A percentile compares a stretch with the other conserved stretches of the same genome.
Conservation (phyloP, 306 rosid genomes). For the Quercus parvula region DNA sequence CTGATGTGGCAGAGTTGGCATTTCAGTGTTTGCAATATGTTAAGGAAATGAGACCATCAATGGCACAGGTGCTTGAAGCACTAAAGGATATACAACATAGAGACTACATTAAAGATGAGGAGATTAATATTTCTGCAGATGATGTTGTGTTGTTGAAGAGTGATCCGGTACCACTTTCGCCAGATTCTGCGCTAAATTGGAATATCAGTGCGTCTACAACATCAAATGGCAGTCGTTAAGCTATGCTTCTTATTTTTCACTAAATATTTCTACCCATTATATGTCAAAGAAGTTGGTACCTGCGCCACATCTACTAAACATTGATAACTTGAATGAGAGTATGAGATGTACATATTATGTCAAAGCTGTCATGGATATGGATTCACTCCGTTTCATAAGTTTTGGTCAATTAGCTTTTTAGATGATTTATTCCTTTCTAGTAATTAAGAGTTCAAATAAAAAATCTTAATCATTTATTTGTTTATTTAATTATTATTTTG, state of each 20-base stretch:
- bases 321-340: conserved; percentile 4
- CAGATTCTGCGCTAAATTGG: conserved; percentile 35
- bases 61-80: conserved; percentile 50
- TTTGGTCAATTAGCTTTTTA: background rate
- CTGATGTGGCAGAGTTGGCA: conserved; percentile 73
- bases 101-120: conserved; percentile 40
- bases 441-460: background rate
- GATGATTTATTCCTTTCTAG: background rate
- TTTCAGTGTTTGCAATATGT: conserved; percentile 68
- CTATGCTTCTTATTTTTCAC: background rate
- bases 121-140: conserved; percentile 38
- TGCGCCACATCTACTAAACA: background rate
- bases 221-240: conserved; percentile 50
- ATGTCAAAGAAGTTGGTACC: conserved; percentile 1
- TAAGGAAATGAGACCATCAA: conserved; percentile 67
- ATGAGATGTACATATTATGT: conserved; percentile 37
- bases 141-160: conserved; percentile 42
- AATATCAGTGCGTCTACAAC: conserved; percentile 39
- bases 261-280: background rate
- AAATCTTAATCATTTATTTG: background rate
- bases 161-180: conserved; percentile 51
- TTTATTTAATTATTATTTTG: background rate
- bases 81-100: conserved; percentile 47
- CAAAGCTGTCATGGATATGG: conserved; percentile 10
- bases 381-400: conserved; percentile 14